Conservation (phyloP, 2,329 filamentous ascomycete species). For the Boeremia exigua region DNA sequence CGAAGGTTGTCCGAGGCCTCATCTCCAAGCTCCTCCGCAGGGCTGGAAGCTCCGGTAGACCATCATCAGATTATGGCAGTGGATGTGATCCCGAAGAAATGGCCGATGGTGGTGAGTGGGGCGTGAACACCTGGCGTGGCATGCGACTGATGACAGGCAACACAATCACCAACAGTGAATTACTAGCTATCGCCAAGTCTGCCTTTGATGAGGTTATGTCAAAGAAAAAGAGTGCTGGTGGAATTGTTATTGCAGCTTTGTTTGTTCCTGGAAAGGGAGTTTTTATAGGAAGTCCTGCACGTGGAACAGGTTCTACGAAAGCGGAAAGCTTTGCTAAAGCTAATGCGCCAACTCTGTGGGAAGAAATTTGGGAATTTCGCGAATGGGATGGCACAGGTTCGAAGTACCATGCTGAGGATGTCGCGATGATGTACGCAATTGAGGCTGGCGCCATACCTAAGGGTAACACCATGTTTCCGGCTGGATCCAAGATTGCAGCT, state of each 20-base stretch:
- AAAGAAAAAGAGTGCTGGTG: background rate
- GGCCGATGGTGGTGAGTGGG: background rate
- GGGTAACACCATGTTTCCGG: background rate
- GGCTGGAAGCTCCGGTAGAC: too few relatives aligned
- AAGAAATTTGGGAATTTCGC: too few relatives aligned
- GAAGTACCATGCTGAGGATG: background rate
- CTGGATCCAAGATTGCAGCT: background rate
- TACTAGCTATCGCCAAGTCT: background rate
- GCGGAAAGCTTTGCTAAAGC: background rate
- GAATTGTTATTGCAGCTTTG: background rate
- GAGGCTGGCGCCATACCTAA: background rate
- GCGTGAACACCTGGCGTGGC: background rate
- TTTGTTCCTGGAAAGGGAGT: background rate
- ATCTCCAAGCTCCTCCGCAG: background rate
- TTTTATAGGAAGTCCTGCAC: background rate
- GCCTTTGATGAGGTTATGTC: background rate
- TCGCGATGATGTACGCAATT: background rate
- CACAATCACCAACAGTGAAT: background rate
- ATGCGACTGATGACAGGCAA: background rate
- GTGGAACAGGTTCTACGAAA: background rate
- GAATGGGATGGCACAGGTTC: constrained; percentile 32
- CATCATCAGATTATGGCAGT: too few relatives aligned
- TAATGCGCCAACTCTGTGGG: background rate
- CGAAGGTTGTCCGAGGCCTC: background rate
- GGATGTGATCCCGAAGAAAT: background rate